A percentile compares a stretch with the other conserved stretches of the same genome.
These are phyloP conservation scores for Candida khao-thaluensis DNA, from an alignment of 805 yeast genomes.

Conservation along the genomic window DNA sequence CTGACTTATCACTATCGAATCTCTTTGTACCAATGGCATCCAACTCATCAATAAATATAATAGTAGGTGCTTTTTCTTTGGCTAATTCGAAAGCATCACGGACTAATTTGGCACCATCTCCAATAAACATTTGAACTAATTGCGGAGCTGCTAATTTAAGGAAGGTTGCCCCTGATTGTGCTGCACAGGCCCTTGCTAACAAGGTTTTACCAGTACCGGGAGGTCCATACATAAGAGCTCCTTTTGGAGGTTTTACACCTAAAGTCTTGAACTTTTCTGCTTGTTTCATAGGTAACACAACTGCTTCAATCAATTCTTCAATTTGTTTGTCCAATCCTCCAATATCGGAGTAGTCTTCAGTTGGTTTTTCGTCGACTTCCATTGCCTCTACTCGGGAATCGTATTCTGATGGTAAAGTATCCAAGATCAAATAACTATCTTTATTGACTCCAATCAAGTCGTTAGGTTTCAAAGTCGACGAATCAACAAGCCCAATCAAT, in stretches of 20 bases:
- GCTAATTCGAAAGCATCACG: constrained; percentile 48
- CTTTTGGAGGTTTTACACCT: constrained; percentile 74
- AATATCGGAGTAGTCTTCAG: constrained; percentile 94
- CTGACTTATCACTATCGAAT: constrained; percentile 46
- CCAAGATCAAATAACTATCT: constrained; percentile 90
- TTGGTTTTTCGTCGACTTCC: constrained; percentile 99
- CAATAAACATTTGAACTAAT: constrained; percentile 47
- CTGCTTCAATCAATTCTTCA: constrained; percentile 97
- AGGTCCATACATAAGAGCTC: constrained; percentile 50
- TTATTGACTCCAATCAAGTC: constrained; percentile 97
- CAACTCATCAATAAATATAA: constrained; percentile 46
- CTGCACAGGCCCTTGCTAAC: constrained; percentile 49
- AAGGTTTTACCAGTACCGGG: constrained; percentile 49
- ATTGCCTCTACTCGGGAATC: constrained; percentile 97
- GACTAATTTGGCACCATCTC: constrained; percentile 47
- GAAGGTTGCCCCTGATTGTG: constrained; percentile 46
- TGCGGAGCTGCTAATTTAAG: constrained; percentile 47
- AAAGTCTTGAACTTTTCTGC: constrained; percentile 91
- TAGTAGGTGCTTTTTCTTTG: constrained; percentile 47
- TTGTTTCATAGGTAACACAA: constrained; percentile 96
- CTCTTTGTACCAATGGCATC: constrained; percentile 49
- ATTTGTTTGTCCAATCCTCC: constrained; percentile 99
- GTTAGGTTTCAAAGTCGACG: constrained; percentile 90
- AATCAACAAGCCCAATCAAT: constrained; percentile 91
- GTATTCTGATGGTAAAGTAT: constrained; percentile 94